A percentile compares a stretch with the other conserved stretches of the same genome.
Evolutionary conservation across 2,329 filamentous ascomycete genomes (phyloP).

Genomic region (Knoxdaviesia proteae): DNA sequence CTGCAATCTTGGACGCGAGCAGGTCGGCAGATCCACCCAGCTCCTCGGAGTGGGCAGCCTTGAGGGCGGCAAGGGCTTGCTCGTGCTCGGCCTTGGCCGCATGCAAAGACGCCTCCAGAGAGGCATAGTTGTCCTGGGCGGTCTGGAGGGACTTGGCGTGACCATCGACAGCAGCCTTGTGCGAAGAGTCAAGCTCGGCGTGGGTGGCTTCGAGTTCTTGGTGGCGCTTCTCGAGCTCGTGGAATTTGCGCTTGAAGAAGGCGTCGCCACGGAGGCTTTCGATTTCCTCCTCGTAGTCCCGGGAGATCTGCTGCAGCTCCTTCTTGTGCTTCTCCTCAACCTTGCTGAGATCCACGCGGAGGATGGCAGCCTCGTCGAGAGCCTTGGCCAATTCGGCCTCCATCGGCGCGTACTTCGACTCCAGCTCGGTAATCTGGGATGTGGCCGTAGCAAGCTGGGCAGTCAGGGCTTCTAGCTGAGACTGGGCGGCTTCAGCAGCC

Average conservation of each 20-base stretch:
- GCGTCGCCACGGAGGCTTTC: slow-evolving; percentile 41
- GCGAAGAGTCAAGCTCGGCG: slow-evolving; percentile 19
- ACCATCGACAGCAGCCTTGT: slow-evolving; percentile 14
- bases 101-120: slow-evolving; percentile 24
- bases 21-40: slow-evolving; percentile 31
- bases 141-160: slow-evolving; percentile 22
- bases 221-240: slow-evolving; percentile 37
- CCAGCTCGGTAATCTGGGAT: slow-evolving; percentile 18
- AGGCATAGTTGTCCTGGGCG: slow-evolving; percentile 21
- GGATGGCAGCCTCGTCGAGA: slow-evolving; percentile 17
- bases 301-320: slow-evolving; percentile 34
- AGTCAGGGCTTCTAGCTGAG: slow-evolving; percentile 22
- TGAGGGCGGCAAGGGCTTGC: slow-evolving; percentile 31
- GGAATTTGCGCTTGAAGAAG: slow-evolving; percentile 41
- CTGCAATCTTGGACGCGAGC: slow-evolving; percentile 17
- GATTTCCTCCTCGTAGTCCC: slow-evolving; percentile 44
- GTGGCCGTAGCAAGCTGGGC: slow-evolving; percentile 17
- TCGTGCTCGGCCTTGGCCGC: slow-evolving; percentile 31
- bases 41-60: slow-evolving; percentile 35
- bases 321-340: slow-evolving; percentile 34
- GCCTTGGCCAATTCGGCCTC: slow-evolving; percentile 23
- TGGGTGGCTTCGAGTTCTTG: slow-evolving; percentile 22
- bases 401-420: slow-evolving; percentile 25
- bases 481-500: slow-evolving; percentile 19
- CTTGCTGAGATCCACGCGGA: slow-evolving; percentile 20